A percentile compares a stretch with the other conserved stretches of the same genome.
phyloP scores from a whole-genome alignment of 176 grass and related monocot genomes.

The Puccinellia tenuiflora region DNA sequence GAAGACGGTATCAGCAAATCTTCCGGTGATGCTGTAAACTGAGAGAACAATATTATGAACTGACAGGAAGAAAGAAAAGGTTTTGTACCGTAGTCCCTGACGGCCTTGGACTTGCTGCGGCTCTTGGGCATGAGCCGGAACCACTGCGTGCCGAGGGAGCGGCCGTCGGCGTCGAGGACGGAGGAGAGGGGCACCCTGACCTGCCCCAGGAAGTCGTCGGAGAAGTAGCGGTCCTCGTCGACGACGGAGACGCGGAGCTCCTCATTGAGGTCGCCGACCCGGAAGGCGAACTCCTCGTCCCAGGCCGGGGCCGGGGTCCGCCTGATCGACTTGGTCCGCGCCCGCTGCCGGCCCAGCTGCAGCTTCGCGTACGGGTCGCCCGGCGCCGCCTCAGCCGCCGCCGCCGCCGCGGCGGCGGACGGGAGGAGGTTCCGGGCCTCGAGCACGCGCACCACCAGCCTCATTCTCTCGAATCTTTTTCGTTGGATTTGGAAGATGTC shows the following conservation, averaged over 20 bases:
- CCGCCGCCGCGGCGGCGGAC: neutral
- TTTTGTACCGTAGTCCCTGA: slow-evolving; percentile 55
- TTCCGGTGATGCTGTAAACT: neutral
- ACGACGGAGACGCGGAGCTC: slow-evolving; percentile 60
- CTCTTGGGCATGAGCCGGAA: slow-evolving; percentile 76
- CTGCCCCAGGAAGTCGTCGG: slow-evolving; percentile 85
- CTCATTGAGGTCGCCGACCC: slow-evolving; percentile 66
- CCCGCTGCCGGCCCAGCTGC: slow-evolving; percentile 71
- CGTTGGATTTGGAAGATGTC: slow-evolving; percentile 10
- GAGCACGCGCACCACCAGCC: slow-evolving; percentile 62
- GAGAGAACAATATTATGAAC: neutral
- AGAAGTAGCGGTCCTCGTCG: slow-evolving; percentile 83
- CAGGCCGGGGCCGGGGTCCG: slow-evolving; percentile 52
- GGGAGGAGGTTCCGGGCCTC: slow-evolving; percentile 60
- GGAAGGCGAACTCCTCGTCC: slow-evolving; percentile 88
- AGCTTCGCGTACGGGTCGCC: slow-evolving; percentile 67
- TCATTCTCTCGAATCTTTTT: slow-evolving; percentile 50
- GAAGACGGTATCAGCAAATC: no score
- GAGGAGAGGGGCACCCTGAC: slow-evolving; percentile 63
- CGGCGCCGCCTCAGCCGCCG: slow-evolving; percentile 41
- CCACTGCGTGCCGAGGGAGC: slow-evolving; percentile 62
- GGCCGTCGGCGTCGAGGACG: slow-evolving; percentile 72
- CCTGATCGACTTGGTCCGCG: slow-evolving; percentile 61
- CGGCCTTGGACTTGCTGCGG: slow-evolving; percentile 59
- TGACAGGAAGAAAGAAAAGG: neutral